These are phyloP conservation scores for Pythium phragmitis DNA, from an alignment of 352 stramenopile genomes.

Conservation along the genomic window DNA sequence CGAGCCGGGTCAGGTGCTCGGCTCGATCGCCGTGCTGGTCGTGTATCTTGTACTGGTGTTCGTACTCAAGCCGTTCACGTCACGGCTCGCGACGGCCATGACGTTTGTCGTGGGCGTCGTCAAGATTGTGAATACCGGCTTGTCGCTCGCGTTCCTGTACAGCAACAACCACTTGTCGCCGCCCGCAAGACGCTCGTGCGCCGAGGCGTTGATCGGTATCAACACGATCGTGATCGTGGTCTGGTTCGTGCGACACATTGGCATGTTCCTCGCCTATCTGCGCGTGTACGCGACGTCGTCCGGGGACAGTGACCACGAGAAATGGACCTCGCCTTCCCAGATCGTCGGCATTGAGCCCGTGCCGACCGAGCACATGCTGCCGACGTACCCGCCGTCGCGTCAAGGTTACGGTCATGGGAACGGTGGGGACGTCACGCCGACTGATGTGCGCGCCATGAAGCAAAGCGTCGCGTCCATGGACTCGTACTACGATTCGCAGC, in stretches of 20 bases:
- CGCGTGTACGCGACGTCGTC: conserved; percentile 44
- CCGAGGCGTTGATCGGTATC: conserved; percentile 58
- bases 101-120: conserved; percentile 49
- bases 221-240: conserved; percentile 35
- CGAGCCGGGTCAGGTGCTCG: conserved; percentile 52
- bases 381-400: conserved; percentile 1
- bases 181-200: conserved; percentile 40
- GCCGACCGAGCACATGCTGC: conserved; percentile 16
- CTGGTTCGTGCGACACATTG: conserved; percentile 28
- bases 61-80: conserved; percentile 28
- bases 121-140: conserved; percentile 57
- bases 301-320: conserved; percentile 25
- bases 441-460: conserved; percentile 2
- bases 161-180: conserved; percentile 52
- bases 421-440: no score
- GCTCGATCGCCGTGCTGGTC: conserved; percentile 45
- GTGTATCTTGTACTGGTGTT: conserved; percentile 44
- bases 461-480: conserved; percentile 1
- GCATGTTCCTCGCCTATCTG: conserved; percentile 50
- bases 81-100: conserved; percentile 50
- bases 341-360: conserved; percentile 1
- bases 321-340: conserved; percentile 20
- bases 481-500: neutral
- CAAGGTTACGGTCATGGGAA: no score
- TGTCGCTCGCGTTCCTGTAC: conserved; percentile 60